phyloP scores from a whole-genome alignment of 2,329 filamentous ascomycete species.

The Hymenoscyphus scutula region DNA sequence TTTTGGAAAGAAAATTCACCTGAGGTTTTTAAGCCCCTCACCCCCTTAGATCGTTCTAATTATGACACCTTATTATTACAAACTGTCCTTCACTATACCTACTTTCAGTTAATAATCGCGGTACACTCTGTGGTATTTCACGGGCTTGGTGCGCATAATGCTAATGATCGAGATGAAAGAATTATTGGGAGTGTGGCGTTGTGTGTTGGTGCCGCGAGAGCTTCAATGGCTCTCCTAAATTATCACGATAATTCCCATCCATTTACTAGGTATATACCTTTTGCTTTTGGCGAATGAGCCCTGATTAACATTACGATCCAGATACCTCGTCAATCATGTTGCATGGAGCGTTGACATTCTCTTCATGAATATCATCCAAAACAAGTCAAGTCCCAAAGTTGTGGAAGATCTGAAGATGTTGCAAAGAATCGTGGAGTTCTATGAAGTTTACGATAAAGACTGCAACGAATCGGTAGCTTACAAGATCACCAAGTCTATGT shows the following conservation, averaged over 20 bases:
- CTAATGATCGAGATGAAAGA: conserved; percentile 11
- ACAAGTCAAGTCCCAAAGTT: conserved; percentile 17
- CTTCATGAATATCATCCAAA: conserved; percentile 23
- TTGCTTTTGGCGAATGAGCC: not conserved
- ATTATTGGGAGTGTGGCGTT: conserved; percentile 22
- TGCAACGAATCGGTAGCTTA: conserved; percentile 9
- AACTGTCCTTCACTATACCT: conserved; percentile 20
- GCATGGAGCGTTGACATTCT: conserved; percentile 23
- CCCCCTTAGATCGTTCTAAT: conserved; percentile 3
- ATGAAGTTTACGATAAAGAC: conserved; percentile 18
- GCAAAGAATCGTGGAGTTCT: conserved; percentile 14
- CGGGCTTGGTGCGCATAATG: conserved; percentile 8
- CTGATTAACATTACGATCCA: conserved; percentile 4
- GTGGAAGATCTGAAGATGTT: conserved; percentile 16
- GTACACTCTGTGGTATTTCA: conserved; percentile 21
- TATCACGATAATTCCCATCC: conserved; percentile 19
- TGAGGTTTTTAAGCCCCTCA: conserved; percentile 14
- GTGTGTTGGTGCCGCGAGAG: conserved; percentile 19
- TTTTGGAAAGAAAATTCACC: conserved; percentile 18
- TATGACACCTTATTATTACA: conserved; percentile 14
- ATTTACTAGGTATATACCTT: conserved; percentile 17
- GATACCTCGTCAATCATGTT: conserved; percentile 18
- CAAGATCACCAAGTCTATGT: conserved; percentile 15
- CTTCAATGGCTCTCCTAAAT: conserved; percentile 19
- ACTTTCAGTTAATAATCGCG: conserved; percentile 20